These are phyloP conservation scores for Ustulina deusta DNA, from an alignment of 2,329 filamentous ascomycete species.

Conservation along the genomic window DNA sequence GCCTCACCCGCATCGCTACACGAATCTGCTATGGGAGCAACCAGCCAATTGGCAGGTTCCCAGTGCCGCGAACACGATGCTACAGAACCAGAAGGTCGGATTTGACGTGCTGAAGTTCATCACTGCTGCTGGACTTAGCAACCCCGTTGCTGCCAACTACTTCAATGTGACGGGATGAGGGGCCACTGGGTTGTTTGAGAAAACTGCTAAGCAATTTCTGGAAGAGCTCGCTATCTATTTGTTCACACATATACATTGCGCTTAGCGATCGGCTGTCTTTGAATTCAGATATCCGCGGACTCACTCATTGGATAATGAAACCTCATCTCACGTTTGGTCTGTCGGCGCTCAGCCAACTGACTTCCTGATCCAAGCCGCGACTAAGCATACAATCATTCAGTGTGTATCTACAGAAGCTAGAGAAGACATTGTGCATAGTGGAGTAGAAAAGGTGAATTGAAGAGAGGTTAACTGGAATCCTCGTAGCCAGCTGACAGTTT, in stretches of 20 bases:
- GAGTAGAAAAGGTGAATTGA: too few species aligned
- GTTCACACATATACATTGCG: neutral
- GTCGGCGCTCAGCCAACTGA: too few species aligned
- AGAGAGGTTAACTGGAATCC: too few species aligned
- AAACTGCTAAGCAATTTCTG: too few species aligned
- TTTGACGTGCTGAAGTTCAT: conserved; percentile 52
- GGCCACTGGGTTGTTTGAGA: neutral
- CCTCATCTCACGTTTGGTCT: too few species aligned
- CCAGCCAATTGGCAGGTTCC: conserved; percentile 52
- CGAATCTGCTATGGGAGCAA: conserved; percentile 55
- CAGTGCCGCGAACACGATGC: conserved; percentile 47
- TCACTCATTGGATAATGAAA: too few species aligned
- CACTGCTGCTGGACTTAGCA: conserved; percentile 46
- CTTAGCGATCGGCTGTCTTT: neutral
- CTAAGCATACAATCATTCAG: too few species aligned
- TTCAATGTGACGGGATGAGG: conserved; percentile 51
- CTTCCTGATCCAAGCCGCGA: too few species aligned
- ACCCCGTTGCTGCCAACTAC: conserved; percentile 51
- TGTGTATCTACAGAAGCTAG: too few species aligned
- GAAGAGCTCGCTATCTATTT: neutral
- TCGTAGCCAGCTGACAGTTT: too few species aligned
- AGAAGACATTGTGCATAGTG: too few species aligned
- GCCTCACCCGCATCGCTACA: conserved; percentile 55
- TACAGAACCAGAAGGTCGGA: conserved; percentile 50
- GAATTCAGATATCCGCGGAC: neutral